Conservation (phyloP, 805 yeast species). For the Brettanomyces sp. region DNA sequence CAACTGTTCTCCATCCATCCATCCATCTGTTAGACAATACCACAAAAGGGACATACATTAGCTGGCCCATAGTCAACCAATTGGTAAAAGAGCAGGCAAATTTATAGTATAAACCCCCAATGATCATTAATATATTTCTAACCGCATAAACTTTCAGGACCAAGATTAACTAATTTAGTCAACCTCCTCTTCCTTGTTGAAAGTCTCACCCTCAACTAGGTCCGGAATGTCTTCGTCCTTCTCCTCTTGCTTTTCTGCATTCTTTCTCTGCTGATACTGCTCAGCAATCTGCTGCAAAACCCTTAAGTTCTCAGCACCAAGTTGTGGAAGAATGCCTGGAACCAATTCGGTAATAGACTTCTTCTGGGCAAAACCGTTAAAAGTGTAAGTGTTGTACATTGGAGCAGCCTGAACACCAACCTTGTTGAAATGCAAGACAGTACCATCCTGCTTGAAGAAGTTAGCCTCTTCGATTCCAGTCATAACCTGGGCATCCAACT, state of each 20-base stretch:
- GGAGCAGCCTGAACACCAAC: slow-evolving; percentile 94
- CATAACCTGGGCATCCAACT: slow-evolving; percentile 80
- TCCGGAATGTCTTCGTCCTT: slow-evolving; percentile 66
- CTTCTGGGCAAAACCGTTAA: slow-evolving; percentile 92
- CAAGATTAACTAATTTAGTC: slow-evolving; percentile 5
- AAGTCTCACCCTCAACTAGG: slow-evolving; percentile 83
- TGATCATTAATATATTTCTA: too few species aligned
- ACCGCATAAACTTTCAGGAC: too few species aligned
- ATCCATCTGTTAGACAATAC: too few species aligned
- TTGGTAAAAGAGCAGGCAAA: too few species aligned
- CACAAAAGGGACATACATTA: too few species aligned
- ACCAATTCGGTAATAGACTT: slow-evolving; percentile 85
- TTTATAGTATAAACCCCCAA: too few species aligned
- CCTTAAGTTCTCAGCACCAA: slow-evolving; percentile 91
- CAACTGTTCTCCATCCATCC: too few species aligned
- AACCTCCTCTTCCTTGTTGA: slow-evolving; percentile 49
- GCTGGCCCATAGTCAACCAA: too few species aligned
- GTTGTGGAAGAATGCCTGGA: slow-evolving; percentile 90
- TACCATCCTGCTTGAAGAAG: slow-evolving; percentile 95
- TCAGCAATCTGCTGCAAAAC: slow-evolving; percentile 84
- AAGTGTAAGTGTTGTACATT: slow-evolving; percentile 83
- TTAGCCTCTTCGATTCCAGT: slow-evolving; percentile 94
- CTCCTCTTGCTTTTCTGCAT: slow-evolving; percentile 25
- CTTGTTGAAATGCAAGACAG: slow-evolving; percentile 90
- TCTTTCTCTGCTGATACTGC: slow-evolving; percentile 53